Percentiles rank a stretch among this genome's conserved stretches.
Conservation (phyloP, 2,329 filamentous ascomycete genomes). For the Exophiala sp. region DNA sequence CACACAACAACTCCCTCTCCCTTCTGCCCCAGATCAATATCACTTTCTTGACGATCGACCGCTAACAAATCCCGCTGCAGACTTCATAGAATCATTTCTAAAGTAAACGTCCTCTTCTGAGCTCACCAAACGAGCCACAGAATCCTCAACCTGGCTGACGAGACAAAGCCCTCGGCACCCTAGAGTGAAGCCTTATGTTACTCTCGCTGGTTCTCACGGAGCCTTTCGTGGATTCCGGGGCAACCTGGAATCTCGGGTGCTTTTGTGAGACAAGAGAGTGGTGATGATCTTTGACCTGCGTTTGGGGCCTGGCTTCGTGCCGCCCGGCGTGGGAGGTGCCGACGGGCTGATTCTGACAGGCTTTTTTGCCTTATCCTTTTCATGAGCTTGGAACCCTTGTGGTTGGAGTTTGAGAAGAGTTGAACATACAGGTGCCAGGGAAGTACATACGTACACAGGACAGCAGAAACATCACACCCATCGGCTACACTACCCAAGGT, state of each 20-base stretch:
- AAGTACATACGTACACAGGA: no score
- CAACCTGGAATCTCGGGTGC: conserved; percentile 20
- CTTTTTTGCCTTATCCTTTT: conserved; percentile 23
- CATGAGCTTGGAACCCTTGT: conserved; percentile 26
- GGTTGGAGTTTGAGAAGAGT: conserved; percentile 29
- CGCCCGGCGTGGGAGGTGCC: conserved; percentile 28
- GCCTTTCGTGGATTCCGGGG: conserved; percentile 21
- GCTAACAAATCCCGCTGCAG: conserved; percentile 27
- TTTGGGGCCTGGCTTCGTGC: conserved; percentile 29
- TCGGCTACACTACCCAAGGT: no score
- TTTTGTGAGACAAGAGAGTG: conserved; percentile 68
- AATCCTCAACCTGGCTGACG: conserved; percentile 92
- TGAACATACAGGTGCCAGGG: no score
- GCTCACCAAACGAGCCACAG: conserved; percentile 88
- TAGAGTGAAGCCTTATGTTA: conserved; percentile 69
- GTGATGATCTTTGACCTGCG: conserved; percentile 85
- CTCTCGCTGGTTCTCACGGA: conserved; percentile 37
- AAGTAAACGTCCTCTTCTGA: conserved; percentile 92
- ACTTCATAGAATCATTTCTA: conserved; percentile 88
- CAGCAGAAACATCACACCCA: background rate
- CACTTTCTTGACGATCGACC: no score
- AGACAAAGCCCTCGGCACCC: conserved; percentile 76
- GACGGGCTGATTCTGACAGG: conserved; percentile 31
- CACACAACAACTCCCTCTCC: no score
- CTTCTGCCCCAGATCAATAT: no score